phyloP scores from a whole-genome alignment of 257 asterid genomes.

The Leonotis leonurus region DNA sequence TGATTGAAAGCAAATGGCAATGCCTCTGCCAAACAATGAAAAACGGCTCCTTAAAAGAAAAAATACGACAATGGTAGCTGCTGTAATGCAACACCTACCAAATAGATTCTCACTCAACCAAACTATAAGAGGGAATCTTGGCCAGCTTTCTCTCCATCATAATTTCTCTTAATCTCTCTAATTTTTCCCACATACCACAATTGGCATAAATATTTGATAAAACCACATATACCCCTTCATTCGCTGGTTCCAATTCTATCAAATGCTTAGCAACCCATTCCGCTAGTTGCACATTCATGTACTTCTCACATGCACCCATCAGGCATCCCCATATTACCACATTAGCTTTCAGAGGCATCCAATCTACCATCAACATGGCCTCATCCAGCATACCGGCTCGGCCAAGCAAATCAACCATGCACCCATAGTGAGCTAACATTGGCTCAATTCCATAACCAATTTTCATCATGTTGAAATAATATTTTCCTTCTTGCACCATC shows the following conservation, averaged over 20 bases:
- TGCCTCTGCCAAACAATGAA: neutral
- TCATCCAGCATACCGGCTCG: slow-evolving; percentile 71
- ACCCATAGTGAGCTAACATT: slow-evolving; percentile 65
- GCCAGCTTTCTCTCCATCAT: slow-evolving; percentile 59
- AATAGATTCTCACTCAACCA: slow-evolving; percentile 21
- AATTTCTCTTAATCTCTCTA: slow-evolving; percentile 46
- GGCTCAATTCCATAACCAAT: slow-evolving; percentile 48
- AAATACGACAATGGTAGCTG: neutral
- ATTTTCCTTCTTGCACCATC: slow-evolving; percentile 60
- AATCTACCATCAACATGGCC: slow-evolving; percentile 62
- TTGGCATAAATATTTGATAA: slow-evolving; percentile 82
- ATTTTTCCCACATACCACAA: slow-evolving; percentile 72
- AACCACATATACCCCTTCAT: slow-evolving; percentile 72
- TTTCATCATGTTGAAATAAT: slow-evolving; percentile 61
- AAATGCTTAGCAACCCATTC: slow-evolving; percentile 71
- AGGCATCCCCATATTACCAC: slow-evolving; percentile 81
- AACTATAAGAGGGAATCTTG: slow-evolving; percentile 72
- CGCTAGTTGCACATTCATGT: slow-evolving; percentile 69
- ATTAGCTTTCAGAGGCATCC: slow-evolving; percentile 83
- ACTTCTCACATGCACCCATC: slow-evolving; percentile 92
- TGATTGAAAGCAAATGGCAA: neutral
- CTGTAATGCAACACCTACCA: neutral
- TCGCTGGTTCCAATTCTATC: slow-evolving; percentile 71
- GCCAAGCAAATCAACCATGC: slow-evolving; percentile 87
- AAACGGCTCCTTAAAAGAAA: neutral